Percentiles rank a stretch among this genome's conserved stretches.
Evolutionary conservation across 2,329 filamentous ascomycete species (phyloP).

Genomic region (Penicillium brasilianum): DNA sequence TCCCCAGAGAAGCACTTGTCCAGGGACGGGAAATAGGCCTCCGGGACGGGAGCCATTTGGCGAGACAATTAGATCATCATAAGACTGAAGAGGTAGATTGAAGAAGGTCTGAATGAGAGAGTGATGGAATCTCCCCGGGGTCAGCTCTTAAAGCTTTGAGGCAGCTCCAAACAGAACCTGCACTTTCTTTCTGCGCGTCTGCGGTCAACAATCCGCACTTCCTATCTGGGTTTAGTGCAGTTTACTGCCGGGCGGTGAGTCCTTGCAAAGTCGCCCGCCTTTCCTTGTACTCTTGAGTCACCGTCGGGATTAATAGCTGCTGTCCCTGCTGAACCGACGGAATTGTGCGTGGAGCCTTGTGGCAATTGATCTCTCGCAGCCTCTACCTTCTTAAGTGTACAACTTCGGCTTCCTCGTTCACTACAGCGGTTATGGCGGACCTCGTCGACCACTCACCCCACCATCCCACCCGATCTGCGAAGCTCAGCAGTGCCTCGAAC

Average conservation of each 20-base stretch:
- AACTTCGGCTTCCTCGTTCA: not conserved
- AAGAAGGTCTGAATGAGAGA: constrained; percentile 9
- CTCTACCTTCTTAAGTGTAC: not conserved
- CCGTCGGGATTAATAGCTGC: not conserved
- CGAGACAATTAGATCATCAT: constrained; percentile 50
- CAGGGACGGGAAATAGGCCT: constrained; percentile 82
- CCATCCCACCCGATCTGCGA: constrained; percentile 74
- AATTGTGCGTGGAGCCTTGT: not conserved
- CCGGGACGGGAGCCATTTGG: constrained; percentile 71
- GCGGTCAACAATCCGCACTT: constrained; percentile 44
- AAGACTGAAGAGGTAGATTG: constrained; percentile 25
- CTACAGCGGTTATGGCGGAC: constrained; percentile 43
- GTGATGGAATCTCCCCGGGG: not conserved
- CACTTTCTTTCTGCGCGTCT: constrained; percentile 33
- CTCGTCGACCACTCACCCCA: constrained; percentile 80
- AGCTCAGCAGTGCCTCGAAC: constrained; percentile 81
- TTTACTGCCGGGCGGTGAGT: constrained; percentile 42
- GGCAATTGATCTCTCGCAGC: not conserved
- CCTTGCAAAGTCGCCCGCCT: constrained; percentile 1
- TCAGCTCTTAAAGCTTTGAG: constrained; percentile 30
- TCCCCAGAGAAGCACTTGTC: constrained; percentile 84
- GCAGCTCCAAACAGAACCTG: constrained; percentile 39
- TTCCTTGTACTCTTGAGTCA: constrained; percentile 23
- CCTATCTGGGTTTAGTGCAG: constrained; percentile 45
- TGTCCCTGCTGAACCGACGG: not conserved